These are phyloP conservation scores for Heritiera fomes DNA, from an alignment of 345 rosid species.

Conservation along the genomic window DNA sequence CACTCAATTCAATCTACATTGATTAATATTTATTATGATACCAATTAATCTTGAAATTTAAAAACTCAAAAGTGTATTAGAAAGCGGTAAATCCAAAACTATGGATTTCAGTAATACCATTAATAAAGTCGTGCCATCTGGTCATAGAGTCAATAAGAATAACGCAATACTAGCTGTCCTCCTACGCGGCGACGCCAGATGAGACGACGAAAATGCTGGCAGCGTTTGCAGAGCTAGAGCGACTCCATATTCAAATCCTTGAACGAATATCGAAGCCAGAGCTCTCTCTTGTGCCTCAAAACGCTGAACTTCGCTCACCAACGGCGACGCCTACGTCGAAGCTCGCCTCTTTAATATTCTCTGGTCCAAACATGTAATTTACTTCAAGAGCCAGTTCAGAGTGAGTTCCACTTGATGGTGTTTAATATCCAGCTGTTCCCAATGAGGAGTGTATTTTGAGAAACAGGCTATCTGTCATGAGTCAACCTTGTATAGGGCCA, in stretches of 20 bases:
- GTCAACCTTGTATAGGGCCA: too few species aligned
- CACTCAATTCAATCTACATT: too few species aligned
- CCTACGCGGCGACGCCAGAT: neutral
- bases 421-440: neutral
- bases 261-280: constrained; percentile 55
- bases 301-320: constrained; percentile 19
- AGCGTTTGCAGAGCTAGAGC: constrained; percentile 57
- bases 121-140: too few species aligned
- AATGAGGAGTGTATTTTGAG: neutral
- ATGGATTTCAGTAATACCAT: too few species aligned
- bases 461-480: neutral
- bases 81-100: too few species aligned
- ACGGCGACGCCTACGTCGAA: constrained; percentile 35
- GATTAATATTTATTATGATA: too few species aligned
- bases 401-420: neutral
- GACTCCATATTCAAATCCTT: constrained; percentile 53
- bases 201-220: constrained; percentile 40
- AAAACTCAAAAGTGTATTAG: too few species aligned
- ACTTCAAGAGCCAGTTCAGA: neutral
- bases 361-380: constrained; percentile 26
- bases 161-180: neutral
- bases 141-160: too few species aligned
- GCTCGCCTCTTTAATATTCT: constrained; percentile 69
- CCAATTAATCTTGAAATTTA: too few species aligned
- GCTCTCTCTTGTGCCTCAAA: constrained; percentile 34